Base-by-base conservation (phyloP, 2,329 filamentous ascomycete species). In the Fusarium begoniae region DNA sequence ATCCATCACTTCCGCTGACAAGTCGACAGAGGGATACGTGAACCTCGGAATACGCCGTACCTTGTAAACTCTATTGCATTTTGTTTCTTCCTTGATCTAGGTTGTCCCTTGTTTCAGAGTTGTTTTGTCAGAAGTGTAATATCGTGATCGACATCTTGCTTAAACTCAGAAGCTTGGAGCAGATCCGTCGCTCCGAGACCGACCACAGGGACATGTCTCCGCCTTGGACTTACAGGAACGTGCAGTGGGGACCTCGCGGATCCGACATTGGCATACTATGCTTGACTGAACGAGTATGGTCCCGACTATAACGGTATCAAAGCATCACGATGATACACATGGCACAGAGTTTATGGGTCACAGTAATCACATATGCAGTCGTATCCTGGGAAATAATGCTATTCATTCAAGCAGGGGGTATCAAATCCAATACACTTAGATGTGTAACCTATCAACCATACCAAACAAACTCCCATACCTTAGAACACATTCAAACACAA, bases 351-450 rank as follows among this genome's bases (percentile, higher is more conserved):
- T 22, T 35, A n/a, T 20, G 30, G 47, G 8, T 22, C 30, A 28
- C 26, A n/a, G 26, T n/a, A 18, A 14, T 18, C 51, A 20, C 59
- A 58, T 18, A 22, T 15, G 24, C 20, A 35, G 26, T 15, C 22
- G 32, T 13, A 30, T 30, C 26, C n/a, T 32, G 51, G 37, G 26
- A 45, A 48, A 38, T 26, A 50, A 48, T 63, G 51, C 45, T 72
- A 44, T 72, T 67, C 55, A 67, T 72, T 75, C 56, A 63, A 68
- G 57, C 62, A 63, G 54, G 72, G 72, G 72, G 72, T 74, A 75
- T 74, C 72, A 74, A 73, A 69, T 69, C 68, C 68, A 72, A 60
- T 53, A 53, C 68, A 69, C 63, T 56, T n/a, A 40, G 24, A 54
- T 43, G 55, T 65, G 53, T 32, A 68, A 38, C 47, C 59, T 57